These are phyloP conservation scores for Metarhizium album DNA, from an alignment of 2,329 filamentous ascomycete genomes.

Conservation along the genomic window DNA sequence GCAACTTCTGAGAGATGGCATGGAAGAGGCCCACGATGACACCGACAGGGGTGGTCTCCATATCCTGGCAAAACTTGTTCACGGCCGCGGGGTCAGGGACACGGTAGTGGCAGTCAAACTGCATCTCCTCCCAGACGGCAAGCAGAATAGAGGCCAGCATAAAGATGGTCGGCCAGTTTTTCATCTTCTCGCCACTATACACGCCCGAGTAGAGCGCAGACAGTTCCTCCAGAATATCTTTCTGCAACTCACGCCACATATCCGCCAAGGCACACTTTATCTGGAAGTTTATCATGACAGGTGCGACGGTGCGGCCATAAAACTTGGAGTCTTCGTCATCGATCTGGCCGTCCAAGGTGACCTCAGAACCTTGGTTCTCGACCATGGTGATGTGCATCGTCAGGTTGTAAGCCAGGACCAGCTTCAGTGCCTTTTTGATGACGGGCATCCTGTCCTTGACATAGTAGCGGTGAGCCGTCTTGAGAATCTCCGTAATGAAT, in stretches of 20 bases:
- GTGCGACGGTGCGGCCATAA: constrained; percentile 80
- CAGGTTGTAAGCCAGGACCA: constrained; percentile 90
- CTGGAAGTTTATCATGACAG: constrained; percentile 99
- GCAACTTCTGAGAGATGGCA: constrained; percentile 93
- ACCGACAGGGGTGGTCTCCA: constrained; percentile 92
- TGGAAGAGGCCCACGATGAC: constrained; percentile 96
- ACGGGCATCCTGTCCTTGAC: constrained; percentile 77
- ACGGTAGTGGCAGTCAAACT: constrained; percentile 96
- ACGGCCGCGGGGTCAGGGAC: constrained; percentile 75
- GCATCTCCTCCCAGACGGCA: constrained; percentile 96
- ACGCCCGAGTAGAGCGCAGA: constrained; percentile 92
- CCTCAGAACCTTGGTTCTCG: constrained; percentile 75
- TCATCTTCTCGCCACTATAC: constrained; percentile 92
- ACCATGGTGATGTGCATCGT: constrained; percentile 92
- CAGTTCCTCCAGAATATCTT: constrained; percentile 89
- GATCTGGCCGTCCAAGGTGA: constrained; percentile 69
- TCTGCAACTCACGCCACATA: constrained; percentile 96
- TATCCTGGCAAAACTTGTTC: constrained; percentile 90
- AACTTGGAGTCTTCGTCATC: constrained; percentile 79
- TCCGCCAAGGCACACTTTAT: constrained; percentile 95
- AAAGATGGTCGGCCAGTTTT: constrained; percentile 99
- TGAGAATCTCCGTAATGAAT: constrained; percentile 91
- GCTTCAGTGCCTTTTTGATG: constrained; percentile 89
- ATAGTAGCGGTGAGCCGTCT: constrained; percentile 92
- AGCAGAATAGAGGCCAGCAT: constrained; percentile 89